Conservation (phyloP, 768 basidiomycete genomes). For the Pholiota molesta region DNA sequence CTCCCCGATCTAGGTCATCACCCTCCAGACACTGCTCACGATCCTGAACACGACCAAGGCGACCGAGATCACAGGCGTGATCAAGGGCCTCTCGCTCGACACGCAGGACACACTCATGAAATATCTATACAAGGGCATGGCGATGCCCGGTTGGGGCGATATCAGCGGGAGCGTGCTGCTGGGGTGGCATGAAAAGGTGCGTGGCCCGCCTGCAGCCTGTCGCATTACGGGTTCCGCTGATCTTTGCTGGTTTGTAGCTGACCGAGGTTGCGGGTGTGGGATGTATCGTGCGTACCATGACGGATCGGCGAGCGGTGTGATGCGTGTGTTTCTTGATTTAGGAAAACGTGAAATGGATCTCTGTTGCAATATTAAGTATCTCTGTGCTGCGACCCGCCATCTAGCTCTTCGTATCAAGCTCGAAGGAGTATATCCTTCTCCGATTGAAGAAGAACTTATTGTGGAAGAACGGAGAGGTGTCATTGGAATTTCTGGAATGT, state of each 20-base stretch:
- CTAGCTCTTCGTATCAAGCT: not conserved
- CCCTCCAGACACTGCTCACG: conserved; percentile 78
- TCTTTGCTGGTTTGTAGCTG: conserved; percentile 50
- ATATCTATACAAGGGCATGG: conserved; percentile 98
- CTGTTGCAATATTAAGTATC: not conserved
- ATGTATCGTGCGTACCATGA: conserved; percentile 88
- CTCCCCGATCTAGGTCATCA: conserved; percentile 57
- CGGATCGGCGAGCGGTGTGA: conserved; percentile 57
- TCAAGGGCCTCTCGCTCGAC: conserved; percentile 73
- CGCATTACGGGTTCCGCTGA: not conserved
- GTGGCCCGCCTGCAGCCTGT: conserved; percentile 14
- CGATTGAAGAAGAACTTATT: not conserved
- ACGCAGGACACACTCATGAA: conserved; percentile 94
- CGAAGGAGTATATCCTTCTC: not conserved
- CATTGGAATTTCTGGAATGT: not conserved
- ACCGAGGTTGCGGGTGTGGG: conserved; percentile 94
- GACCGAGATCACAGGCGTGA: conserved; percentile 76
- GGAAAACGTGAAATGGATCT: not conserved
- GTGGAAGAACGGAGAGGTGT: not conserved
- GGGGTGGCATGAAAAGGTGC: conserved; percentile 96
- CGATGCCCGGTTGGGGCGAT: conserved; percentile 62
- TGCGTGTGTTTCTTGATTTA: not conserved
- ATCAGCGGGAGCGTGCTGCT: conserved; percentile 64
- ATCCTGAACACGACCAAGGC: conserved; percentile 95
- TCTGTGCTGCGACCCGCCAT: not conserved